Evolutionary conservation across 1,139 yeast genomes (phyloP), one percentile per base, ranked within the genome.

Genomic region (Saccharomyces hybrid): DNA sequence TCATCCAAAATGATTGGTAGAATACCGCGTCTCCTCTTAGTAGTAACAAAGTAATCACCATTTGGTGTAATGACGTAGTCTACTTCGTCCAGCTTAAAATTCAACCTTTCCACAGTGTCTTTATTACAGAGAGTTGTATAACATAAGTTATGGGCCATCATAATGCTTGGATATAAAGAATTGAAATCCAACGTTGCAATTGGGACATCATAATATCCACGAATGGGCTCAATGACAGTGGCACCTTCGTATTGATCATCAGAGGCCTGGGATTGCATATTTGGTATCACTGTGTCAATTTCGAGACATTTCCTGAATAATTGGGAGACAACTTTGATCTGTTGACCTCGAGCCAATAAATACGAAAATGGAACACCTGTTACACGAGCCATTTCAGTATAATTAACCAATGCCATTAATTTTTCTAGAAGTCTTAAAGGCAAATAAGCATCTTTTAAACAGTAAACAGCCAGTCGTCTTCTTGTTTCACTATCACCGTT

Each of bases 131-230:
- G 74, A 0, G 99, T 91, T 0, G 99, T 93, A 71, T 95, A 95
- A 71, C 99, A 95, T 56, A 95, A 76, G 70, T 95, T 95, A 70
- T 95, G 99, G 0, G 99, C 99, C 98, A 93, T 93, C 98, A 95
- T 95, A 66, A 95, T 95, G 57, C 97, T 88, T 5, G 99, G 99
- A 71, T 95, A 95, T 78, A 95, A 79, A 50, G 97, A 89, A 61
- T 96, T 90, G 80, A 95, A 95, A 84, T 95, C 99, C 62, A 95
- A 77, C 0, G 99, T 95, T 1, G 99, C 97, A 68, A 95, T 93
- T 0, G 99, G 99, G 8, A 88, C 93, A 71, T 90, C 96, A 65
- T 95, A 95, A 71, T 90, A 95, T 0, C 99, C 99, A 69, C 98
- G 81, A 12, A 78, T 78, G 1, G 99, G 99, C 68, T 95, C 99